Percentiles rank a stretch among this genome's conserved stretches.
These are phyloP conservation scores for Globisporangium barbulae DNA, from an alignment of 352 stramenopile genomes.

Conservation along the genomic window DNA sequence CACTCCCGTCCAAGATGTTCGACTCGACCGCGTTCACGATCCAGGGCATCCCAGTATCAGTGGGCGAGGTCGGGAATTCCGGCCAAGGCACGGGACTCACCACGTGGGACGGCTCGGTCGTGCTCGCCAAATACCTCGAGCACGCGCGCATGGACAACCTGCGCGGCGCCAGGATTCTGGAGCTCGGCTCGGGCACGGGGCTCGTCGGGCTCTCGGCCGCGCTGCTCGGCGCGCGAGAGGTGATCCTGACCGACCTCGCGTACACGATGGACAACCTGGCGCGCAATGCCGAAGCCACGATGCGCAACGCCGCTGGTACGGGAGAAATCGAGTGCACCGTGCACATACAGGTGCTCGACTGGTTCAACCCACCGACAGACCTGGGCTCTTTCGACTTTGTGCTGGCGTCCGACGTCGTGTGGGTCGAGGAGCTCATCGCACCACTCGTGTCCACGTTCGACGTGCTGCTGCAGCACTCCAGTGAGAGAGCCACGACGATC, in stretches of 20 bases:
- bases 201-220: conserved; percentile 83
- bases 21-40: conserved; percentile 55
- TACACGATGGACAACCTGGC: conserved; percentile 86
- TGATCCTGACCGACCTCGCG: conserved; percentile 81
- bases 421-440: conserved; percentile 83
- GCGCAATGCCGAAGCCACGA: conserved; percentile 45
- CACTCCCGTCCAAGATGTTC: conserved; percentile 61
- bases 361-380: conserved; percentile 55
- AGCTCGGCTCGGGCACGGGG: conserved; percentile 85
- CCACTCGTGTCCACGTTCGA: conserved; percentile 81
- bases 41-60: conserved; percentile 36
- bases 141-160: conserved; percentile 30
- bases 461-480: conserved; percentile 36
- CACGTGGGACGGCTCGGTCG: conserved; percentile 89
- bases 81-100: conserved; percentile 85
- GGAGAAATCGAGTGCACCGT: conserved; percentile 13
- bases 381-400: conserved; percentile 74
- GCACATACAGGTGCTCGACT: conserved; percentile 51
- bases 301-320: conserved; percentile 22
- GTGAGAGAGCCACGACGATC: conserved; percentile 28
- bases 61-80: conserved; percentile 77
- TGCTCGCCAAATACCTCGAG: conserved; percentile 92
- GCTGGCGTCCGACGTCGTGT: conserved; percentile 89
- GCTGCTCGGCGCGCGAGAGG: conserved; percentile 65
- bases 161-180: conserved; percentile 49